phyloP scores from a whole-genome alignment of 1,284 basidiomycete genomes.

The Filobasidium uniguttulatum region DNA sequence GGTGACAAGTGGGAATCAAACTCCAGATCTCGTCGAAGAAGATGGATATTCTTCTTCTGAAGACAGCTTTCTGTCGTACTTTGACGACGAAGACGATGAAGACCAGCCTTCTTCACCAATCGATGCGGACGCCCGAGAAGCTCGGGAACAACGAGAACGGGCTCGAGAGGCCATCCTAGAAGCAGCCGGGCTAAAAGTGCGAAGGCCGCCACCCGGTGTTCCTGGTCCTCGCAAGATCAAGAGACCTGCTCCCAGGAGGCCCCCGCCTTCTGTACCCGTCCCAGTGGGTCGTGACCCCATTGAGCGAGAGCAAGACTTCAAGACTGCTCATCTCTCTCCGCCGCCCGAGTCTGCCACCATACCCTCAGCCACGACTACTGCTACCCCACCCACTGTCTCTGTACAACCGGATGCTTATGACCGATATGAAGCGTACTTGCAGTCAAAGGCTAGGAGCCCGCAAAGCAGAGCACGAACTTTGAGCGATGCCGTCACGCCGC shows the following conservation, averaged over 20 bases:
- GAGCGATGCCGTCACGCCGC: constrained; percentile 9
- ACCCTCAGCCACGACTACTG: not conserved
- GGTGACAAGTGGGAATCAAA: no score
- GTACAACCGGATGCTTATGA: constrained; percentile 60
- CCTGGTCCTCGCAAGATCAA: constrained; percentile 4
- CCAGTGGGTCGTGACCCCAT: not conserved
- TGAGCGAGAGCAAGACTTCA: not conserved
- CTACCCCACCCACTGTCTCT: not conserved
- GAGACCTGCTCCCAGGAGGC: constrained; percentile 10
- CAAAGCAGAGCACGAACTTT: constrained; percentile 6
- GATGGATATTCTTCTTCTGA: constrained; percentile 25
- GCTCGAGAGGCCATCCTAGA: constrained; percentile 70
- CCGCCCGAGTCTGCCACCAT: not conserved
- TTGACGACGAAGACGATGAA: constrained; percentile 40
- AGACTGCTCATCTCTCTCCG: no score
- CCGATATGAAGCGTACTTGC: constrained; percentile 62
- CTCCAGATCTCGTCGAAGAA: no score
- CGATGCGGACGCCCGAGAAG: constrained; percentile 37
- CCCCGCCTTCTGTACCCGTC: constrained; percentile 19
- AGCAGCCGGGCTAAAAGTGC: constrained; percentile 69
- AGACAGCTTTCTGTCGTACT: constrained; percentile 16
- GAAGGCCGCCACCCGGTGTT: constrained; percentile 26
- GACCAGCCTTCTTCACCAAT: constrained; percentile 32
- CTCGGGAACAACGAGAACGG: constrained; percentile 52
- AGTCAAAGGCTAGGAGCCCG: constrained; percentile 34